Conservation (phyloP, 495 filamentous ascomycete genomes). For the Aspergillus incahuasiensis region DNA sequence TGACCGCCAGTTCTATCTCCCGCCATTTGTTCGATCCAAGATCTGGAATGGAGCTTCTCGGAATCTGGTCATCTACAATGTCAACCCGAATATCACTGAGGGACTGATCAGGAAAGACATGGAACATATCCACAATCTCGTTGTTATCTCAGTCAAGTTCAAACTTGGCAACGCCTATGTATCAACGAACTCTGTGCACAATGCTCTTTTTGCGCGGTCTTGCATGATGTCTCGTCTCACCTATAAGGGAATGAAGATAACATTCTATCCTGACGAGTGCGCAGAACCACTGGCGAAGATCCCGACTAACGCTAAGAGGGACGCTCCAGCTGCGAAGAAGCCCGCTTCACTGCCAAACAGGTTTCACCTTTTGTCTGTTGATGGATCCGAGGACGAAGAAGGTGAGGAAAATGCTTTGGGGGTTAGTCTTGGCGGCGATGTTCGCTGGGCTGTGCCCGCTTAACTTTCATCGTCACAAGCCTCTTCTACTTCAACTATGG, state of each 20-base stretch:
- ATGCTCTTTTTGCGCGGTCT: conserved; percentile 66
- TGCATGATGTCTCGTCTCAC: conserved; percentile 72
- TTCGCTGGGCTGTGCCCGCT: conserved; percentile 18
- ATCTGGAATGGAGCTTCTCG: conserved; percentile 70
- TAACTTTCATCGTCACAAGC: background rate
- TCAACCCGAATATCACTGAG: conserved; percentile 56
- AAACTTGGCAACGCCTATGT: conserved; percentile 55
- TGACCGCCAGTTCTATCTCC: conserved; percentile 67
- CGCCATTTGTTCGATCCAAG: conserved; percentile 60
- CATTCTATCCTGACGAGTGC: conserved; percentile 73
- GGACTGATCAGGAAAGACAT: conserved; percentile 64
- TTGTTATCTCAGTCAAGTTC: conserved; percentile 63
- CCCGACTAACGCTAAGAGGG: conserved; percentile 25
- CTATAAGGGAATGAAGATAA: conserved; percentile 72
- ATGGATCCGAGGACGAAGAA: conserved; percentile 39
- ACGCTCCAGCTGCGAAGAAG: conserved; percentile 34
- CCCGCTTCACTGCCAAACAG: conserved; percentile 46
- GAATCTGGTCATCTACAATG: conserved; percentile 63
- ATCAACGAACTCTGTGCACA: conserved; percentile 72
- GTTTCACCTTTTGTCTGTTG: conserved; percentile 60
- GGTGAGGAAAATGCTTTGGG: conserved; percentile 16
- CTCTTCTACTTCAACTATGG: no score
- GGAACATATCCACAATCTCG: conserved; percentile 77
- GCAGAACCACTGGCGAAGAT: conserved; percentile 51
- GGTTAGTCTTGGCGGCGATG: conserved; percentile 4